Evolutionary conservation across 129 eudicot species (phyloP).

Genomic region (Heracleum sosnowskyi): DNA sequence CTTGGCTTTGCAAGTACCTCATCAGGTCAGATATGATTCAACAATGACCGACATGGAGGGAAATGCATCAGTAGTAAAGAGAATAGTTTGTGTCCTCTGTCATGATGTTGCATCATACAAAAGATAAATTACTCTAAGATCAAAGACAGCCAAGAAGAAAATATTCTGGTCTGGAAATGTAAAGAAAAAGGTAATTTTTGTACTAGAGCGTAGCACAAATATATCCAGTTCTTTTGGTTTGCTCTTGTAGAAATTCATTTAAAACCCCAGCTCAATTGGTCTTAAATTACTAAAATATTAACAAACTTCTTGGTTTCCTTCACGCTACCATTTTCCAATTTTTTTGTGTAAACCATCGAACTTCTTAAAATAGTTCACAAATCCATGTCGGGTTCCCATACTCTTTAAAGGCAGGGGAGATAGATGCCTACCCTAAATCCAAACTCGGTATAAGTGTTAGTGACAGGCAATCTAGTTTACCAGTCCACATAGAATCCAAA

Average conservation of each 20-base stretch:
- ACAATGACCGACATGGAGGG: neutral
- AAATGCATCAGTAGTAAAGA: neutral
- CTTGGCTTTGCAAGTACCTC: neutral
- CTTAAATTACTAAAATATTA: too few relatives aligned
- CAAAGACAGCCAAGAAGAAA: neutral
- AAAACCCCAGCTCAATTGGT: neutral
- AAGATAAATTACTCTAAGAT: neutral
- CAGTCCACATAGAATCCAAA: neutral
- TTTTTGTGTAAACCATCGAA: too few relatives aligned
- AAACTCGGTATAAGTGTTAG: neutral
- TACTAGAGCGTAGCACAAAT: neutral
- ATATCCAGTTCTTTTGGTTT: neutral
- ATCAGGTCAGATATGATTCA: neutral
- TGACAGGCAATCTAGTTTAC: neutral
- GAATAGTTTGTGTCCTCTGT: neutral
- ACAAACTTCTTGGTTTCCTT: too few relatives aligned
- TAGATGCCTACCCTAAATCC: neutral
- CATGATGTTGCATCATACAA: neutral
- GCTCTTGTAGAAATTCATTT: neutral
- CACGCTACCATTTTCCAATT: too few relatives aligned
- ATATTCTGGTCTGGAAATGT: neutral
- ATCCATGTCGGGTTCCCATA: neutral
- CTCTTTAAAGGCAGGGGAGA: neutral
- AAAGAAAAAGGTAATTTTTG: neutral
- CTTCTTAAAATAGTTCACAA: neutral